Conservation (phyloP, 2,329 filamentous ascomycete genomes). For the Cryoendolithus antarcticus region DNA sequence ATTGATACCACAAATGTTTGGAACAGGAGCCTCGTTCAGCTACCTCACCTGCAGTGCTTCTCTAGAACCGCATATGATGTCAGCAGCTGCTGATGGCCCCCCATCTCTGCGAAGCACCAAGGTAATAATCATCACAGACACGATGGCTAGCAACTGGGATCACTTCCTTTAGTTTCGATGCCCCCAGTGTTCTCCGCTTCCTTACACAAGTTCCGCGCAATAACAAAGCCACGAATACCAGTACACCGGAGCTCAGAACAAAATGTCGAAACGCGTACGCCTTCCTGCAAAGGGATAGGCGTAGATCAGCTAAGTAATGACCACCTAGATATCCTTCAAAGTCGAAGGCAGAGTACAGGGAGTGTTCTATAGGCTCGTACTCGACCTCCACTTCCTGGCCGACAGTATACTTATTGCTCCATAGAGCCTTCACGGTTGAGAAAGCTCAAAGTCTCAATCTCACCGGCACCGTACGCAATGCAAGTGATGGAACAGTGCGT, state of each 20-base stretch:
- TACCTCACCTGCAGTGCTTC: too few relatives aligned
- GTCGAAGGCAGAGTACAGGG: conserved; percentile 37
- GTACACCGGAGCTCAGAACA: neutral
- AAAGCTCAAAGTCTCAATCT: conserved; percentile 32
- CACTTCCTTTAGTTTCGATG: too few relatives aligned
- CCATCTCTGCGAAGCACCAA: too few relatives aligned
- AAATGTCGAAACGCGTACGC: conserved; percentile 21
- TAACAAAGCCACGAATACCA: too few relatives aligned
- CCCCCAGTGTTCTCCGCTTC: too few relatives aligned
- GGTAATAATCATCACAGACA: too few relatives aligned
- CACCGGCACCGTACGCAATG: conserved; percentile 36
- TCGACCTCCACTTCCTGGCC: neutral
- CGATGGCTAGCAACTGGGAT: too few relatives aligned
- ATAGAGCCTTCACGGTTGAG: conserved; percentile 29
- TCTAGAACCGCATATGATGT: too few relatives aligned
- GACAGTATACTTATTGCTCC: neutral
- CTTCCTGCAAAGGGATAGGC: neutral
- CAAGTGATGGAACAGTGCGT: conserved; percentile 28
- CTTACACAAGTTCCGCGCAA: too few relatives aligned
- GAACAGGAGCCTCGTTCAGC: too few relatives aligned
- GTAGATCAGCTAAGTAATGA: neutral
- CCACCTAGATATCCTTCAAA: conserved; percentile 34
- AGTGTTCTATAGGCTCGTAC: conserved; percentile 36
- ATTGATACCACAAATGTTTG: too few relatives aligned
- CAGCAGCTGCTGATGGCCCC: too few relatives aligned